Evolutionary conservation across 1,139 yeast genomes (phyloP), one percentile per base, ranked within the genome.

Genomic region (Candida pseudocylindracea): DNA sequence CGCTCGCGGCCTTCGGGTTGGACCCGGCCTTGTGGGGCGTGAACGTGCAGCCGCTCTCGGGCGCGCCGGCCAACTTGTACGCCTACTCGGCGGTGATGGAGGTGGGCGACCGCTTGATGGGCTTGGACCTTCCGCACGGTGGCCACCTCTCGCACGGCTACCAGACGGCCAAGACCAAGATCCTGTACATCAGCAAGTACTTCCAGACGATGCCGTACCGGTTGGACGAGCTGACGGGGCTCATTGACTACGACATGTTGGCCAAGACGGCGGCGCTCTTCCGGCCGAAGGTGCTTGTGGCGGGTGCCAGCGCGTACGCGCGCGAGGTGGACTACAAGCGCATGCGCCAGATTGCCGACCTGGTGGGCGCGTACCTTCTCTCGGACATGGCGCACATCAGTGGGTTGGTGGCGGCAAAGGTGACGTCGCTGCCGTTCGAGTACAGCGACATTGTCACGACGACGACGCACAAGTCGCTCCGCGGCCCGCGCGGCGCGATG

Each of bases 401-500:
- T 27, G 96, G 98, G 50, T 66, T 88, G 45, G 68, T 88, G 40
- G 93, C 96, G 38, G 93, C 96, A 38, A 93, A 93, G 43, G 96
- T 85, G 37, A 80, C 81, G 39, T 93, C 93, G 50, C 76, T 93
- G 37, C 98, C 98, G 38, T 88, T 88, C 57, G 85, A 80, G 53
- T 79, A 78, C 56, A 88, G 95, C 40, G 98, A 88, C 56, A 78
- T 88, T 48, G 98, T 88, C 50, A 88, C 98, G 42, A 88, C 96
- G 48, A 88, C 98, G 37, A 81, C 96, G 38, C 98, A 88, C 68
- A 88, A 88, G 62, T 83, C 96, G 29, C 68, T 88, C 50, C 79
- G 98, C 63, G 98, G 98, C 39, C 98, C 98, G 52, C 78, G 98
- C 60, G 98, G 98, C 54, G 93, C 98, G 37, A 78, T 88, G 88